A percentile compares a stretch with the other conserved stretches of the same genome.
Conservation (phyloP, 345 rosid genomes). For the rapeseed (Brassica napus) region Da-Ae NC_063444.1:13133501-13134000, state of each 20-base stretch:
- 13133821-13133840: constrained; percentile 68
- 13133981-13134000: too few relatives aligned
- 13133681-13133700: constrained; percentile 88
- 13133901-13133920: constrained; percentile 75
- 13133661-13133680: constrained; percentile 63
- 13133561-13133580: not conserved
- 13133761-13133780: constrained; percentile 54
- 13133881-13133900: constrained; percentile 84
- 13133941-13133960: not conserved
- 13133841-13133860: constrained; percentile 92
- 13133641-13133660: constrained; percentile 68
- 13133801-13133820: constrained; percentile 87
- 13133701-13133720: not conserved
- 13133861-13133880: constrained; percentile 85
- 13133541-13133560: not conserved
- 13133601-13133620: constrained; percentile 79
- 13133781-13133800: constrained; percentile 95
- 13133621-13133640: constrained; percentile 85
- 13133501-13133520: not conserved
- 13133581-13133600: constrained; percentile 49
- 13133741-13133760: not conserved
- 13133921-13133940: constrained; percentile 4
- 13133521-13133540: not conserved
- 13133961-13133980: too few relatives aligned
- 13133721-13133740: constrained; percentile 1